These are phyloP conservation scores for Dorcoceras hygrometricum DNA, from an alignment of 257 asterid genomes.

Conservation along the genomic window DNA sequence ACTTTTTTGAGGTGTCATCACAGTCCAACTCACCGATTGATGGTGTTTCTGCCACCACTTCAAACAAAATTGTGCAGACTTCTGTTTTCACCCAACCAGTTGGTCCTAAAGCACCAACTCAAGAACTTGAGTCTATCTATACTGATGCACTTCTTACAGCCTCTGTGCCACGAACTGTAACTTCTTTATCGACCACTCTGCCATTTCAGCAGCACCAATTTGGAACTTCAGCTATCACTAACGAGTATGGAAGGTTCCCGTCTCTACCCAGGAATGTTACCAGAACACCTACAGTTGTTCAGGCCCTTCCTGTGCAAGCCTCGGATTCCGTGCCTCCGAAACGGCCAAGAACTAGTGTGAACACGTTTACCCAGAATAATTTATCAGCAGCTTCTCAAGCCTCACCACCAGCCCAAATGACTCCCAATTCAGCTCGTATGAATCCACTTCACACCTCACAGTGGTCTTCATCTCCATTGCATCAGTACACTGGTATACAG, in stretches of 20 bases:
- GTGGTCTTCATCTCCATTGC: constrained; percentile 33
- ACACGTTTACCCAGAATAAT: constrained; percentile 22
- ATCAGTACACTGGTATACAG: constrained; percentile 35
- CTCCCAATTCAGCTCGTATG: constrained; percentile 24
- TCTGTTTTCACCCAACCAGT: constrained; percentile 25
- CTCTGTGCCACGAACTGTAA: constrained; percentile 32
- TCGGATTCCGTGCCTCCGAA: constrained; percentile 35
- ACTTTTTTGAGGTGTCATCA: constrained; percentile 33
- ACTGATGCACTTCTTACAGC: constrained; percentile 34
- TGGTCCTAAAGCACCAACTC: constrained; percentile 21
- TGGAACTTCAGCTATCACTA: constrained; percentile 32
- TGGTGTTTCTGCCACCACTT: constrained; percentile 26
- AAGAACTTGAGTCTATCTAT: constrained; percentile 29
- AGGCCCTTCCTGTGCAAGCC: constrained; percentile 64
- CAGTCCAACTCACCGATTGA: constrained; percentile 28
- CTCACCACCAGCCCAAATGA: constrained; percentile 34
- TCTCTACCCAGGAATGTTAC: constrained; percentile 37
- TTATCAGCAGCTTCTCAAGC: constrained; percentile 38
- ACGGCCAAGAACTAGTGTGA: constrained; percentile 29
- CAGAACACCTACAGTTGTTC: constrained; percentile 54
- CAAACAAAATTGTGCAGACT: neutral
- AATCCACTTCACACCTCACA: constrained; percentile 32
- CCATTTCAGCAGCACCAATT: constrained; percentile 45
- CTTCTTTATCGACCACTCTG: constrained; percentile 30
- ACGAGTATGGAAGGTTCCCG: constrained; percentile 47